Evolutionary conservation across 116 monocot genomes (phyloP).

Genomic region (Papilionanthe hybrid): DNA sequence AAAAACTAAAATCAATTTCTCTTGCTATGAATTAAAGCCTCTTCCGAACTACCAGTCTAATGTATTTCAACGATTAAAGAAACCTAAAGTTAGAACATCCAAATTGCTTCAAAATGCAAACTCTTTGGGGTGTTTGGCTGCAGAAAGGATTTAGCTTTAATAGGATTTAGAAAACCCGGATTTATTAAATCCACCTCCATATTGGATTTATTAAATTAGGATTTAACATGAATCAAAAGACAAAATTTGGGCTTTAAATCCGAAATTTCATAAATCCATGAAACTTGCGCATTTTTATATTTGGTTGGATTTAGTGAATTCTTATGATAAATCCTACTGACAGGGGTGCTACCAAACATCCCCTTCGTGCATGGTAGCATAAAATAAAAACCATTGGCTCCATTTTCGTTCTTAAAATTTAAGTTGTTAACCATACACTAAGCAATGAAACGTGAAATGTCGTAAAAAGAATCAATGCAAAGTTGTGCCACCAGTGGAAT

Average conservation of each 20-base stretch:
- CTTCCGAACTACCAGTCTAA: neutral
- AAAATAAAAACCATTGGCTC: neutral
- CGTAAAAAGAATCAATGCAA: neutral
- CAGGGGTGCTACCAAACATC: no score
- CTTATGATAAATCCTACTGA: no score
- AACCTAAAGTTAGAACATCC: neutral
- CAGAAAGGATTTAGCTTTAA: no score
- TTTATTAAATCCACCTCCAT: no score
- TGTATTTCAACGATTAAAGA: neutral
- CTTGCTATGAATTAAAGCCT: no score
- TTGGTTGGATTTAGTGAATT: no score
- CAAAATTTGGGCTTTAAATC: no score
- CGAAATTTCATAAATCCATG: no score
- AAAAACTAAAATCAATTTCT: neutral
- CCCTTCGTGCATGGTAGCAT: neutral
- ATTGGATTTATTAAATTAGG: no score
- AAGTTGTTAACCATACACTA: neutral
- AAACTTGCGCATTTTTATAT: no score
- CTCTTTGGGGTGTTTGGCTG: neutral
- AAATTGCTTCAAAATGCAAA: neutral
- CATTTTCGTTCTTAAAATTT: neutral
- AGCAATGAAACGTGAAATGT: neutral
- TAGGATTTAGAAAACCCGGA: no score
- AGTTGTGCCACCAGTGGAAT: neutral
- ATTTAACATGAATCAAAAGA: no score